Evolutionary conservation across 2,329 filamentous ascomycete species (phyloP).

Genomic region (Hymenotorrendiella dingleyae): DNA sequence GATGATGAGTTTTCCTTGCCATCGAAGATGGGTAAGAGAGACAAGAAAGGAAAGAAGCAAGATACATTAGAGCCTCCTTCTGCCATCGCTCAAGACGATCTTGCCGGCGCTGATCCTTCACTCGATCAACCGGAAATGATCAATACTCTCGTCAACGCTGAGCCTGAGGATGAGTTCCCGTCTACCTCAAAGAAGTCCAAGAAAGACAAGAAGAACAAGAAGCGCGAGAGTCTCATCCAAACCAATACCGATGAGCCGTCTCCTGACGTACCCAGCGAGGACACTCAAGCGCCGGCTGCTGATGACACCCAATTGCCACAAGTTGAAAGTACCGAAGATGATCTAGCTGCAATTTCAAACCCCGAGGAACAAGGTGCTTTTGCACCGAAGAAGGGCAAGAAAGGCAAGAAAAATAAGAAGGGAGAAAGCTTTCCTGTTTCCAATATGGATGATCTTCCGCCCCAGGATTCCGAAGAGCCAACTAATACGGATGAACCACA

Average conservation of each 20-base stretch:
- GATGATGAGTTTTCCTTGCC: slow-evolving; percentile 17
- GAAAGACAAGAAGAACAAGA: slow-evolving; percentile 19
- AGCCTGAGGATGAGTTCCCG: neutral
- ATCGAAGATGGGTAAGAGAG: slow-evolving; percentile 12
- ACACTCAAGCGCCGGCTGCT: neutral
- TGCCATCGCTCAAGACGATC: neutral
- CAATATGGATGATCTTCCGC: neutral
- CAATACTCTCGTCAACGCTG: neutral
- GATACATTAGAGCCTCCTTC: slow-evolving; percentile 1
- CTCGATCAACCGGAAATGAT: neutral
- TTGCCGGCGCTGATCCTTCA: neutral
- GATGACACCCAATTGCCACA: too few relatives aligned
- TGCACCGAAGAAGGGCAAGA: too few relatives aligned
- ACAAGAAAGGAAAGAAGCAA: slow-evolving; percentile 31
- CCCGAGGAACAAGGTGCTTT: too few relatives aligned
- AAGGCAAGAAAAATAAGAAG: too few relatives aligned
- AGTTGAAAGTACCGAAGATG: too few relatives aligned
- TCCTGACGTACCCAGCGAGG: neutral
- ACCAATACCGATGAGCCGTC: neutral
- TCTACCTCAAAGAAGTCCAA: slow-evolving; percentile 1
- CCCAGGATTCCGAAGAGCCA: neutral
- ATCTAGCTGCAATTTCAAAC: too few relatives aligned
- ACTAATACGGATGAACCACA: neutral
- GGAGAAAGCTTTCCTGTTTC: too few relatives aligned
- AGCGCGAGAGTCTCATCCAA: neutral